Percentiles rank a stretch among this genome's conserved stretches.
Conservation (phyloP, 129 eudicot species). For the Chrysanthemum lavandulifolium region DNA sequence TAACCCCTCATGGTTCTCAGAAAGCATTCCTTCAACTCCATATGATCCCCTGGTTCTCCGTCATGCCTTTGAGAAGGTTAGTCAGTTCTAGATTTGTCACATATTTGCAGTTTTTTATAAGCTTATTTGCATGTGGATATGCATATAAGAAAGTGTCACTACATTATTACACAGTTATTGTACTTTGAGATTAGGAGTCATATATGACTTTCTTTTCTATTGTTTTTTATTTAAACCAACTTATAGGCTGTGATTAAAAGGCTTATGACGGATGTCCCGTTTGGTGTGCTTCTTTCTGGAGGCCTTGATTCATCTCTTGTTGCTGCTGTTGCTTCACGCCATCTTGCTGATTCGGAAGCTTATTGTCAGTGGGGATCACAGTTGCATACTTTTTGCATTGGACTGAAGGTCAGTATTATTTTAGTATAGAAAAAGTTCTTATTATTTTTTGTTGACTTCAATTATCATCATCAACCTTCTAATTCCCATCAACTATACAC, state of each 20-base stretch:
- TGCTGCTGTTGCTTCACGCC: constrained; percentile 96
- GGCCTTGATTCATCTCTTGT: constrained; percentile 99
- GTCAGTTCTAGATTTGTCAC: constrained; percentile 6
- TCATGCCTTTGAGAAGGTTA: constrained; percentile 86
- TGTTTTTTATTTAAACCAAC: not conserved
- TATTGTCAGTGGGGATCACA: constrained; percentile 94
- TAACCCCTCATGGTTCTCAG: constrained; percentile 90
- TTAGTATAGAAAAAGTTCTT: too few relatives aligned
- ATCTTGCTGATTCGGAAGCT: constrained; percentile 65
- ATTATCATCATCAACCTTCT: too few relatives aligned
- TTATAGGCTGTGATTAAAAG: constrained; percentile 88
- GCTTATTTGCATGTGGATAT: not conserved
- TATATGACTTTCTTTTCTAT: not conserved
- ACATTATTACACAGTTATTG: too few relatives aligned
- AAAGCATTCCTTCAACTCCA: constrained; percentile 72
- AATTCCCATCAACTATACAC: too few relatives aligned
- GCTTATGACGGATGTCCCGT: constrained; percentile 99
- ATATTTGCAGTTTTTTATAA: not conserved
- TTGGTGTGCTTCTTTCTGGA: constrained; percentile 95
- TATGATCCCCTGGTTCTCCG: constrained; percentile 79
- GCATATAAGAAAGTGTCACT: not conserved
- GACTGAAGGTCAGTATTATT: constrained; percentile 61
- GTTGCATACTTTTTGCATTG: constrained; percentile 91
- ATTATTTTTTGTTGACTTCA: not conserved
- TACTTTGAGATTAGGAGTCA: too few relatives aligned